Base-by-base conservation (phyloP, 495 filamentous ascomycete genomes). In the Acidomyces sp. region DNA sequence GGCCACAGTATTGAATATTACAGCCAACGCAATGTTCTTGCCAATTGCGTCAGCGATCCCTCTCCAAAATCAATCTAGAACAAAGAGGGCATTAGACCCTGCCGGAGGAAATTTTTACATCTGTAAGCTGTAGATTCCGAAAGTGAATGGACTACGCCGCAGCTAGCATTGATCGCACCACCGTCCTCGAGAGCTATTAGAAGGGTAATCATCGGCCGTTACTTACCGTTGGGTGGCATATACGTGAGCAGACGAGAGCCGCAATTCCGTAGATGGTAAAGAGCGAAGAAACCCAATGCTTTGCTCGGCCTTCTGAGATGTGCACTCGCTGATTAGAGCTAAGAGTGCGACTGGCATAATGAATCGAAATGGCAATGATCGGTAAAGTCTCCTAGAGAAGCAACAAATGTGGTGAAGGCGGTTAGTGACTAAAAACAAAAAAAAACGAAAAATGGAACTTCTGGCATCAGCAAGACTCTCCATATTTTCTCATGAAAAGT, bases 311-410 rank as follows among this genome's bases (percentile, higher is more conserved):
- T 3, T 6, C 19, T 13, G 18, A 7, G 12, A 38, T 38, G 36
- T 38, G 18, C 6, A 12, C 23, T 25, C 22, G 36, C 13, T 38
- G 18, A 11, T 27, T n/a, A 92, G 60, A 3, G 81, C 72, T 34
- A 83, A 88, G 2, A 85, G 85, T 13, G 86, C 72, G 4, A 90
- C 80, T 3, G 84, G 85, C 2, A 90, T 73, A 34, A 88, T 78
- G 39, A 88, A 54, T 12, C 71, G 80, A 57, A 90, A 92, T 34
- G 82, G 68, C 48, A 90, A 80, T 38, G 36, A 15, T 38, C 36
- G 18, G 36, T 25, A 20, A 25, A 38, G 36, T 25, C 36, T 12
- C 21, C 36, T 9, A 25, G 27, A 13, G 36, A 20, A 6, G 27
- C 23, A 24, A 23, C 22, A 24, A 38, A 24, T 15, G 36, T 38